Evolutionary conservation across 495 filamentous ascomycete species (phyloP).

Genomic region (Opeltia flavorubescens): DNA sequence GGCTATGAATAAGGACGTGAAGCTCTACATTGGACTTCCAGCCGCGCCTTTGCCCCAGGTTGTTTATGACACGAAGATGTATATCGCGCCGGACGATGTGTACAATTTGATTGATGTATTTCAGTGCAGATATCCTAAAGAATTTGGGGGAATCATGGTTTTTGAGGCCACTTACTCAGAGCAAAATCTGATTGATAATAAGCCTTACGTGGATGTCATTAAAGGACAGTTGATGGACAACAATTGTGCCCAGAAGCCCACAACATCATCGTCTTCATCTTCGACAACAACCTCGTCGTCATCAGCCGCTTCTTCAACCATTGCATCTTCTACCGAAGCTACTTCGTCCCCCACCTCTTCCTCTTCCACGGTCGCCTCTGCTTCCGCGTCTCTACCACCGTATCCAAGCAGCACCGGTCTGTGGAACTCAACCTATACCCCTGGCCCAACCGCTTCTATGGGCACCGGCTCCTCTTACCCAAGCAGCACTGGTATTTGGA

Average conservation of each 20-base stretch:
- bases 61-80: constrained; percentile 16
- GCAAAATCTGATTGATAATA: constrained; percentile 30
- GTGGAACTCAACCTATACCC: not conserved
- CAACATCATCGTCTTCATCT: constrained; percentile 16
- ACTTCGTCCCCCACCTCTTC: not conserved
- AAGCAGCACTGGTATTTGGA: not conserved
- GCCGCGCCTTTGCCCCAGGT: constrained; percentile 28
- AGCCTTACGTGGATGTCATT: constrained; percentile 29
- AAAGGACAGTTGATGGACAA: constrained; percentile 27
- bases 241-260: constrained; percentile 6
- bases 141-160: constrained; percentile 58
- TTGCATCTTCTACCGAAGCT: not conserved
- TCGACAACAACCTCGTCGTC: constrained; percentile 13
- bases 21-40: constrained; percentile 53
- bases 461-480: not conserved
- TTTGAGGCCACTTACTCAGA: constrained; percentile 51
- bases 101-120: constrained; percentile 34
- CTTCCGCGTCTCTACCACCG: not conserved
- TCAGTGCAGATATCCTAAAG: constrained; percentile 30
- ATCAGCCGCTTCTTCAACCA: constrained; percentile 12
- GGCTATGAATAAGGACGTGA: constrained; percentile 47
- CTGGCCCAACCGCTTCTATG: not conserved
- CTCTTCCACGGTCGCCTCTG: not conserved
- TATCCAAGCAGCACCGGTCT: not conserved
- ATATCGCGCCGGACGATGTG: constrained; percentile 35